Evolutionary conservation across 805 yeast genomes (phyloP).

Genomic region (Candida nonsorbophila): DNA sequence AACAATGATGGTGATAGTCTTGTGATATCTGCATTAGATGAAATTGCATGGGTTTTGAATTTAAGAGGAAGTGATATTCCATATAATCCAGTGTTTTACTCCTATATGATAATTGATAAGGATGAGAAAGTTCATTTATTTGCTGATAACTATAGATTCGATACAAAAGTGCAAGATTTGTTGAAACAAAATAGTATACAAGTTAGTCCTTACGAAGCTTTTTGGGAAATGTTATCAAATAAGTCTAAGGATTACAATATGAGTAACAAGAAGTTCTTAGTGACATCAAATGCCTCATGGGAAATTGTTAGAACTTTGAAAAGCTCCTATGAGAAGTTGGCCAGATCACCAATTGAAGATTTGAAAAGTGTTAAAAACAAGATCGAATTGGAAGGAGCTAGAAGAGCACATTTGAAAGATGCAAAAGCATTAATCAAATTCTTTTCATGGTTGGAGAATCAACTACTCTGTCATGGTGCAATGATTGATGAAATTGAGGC

Average conservation of each 20-base stretch:
- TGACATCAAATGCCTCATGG: constrained; percentile 34
- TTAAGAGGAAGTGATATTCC: constrained; percentile 50
- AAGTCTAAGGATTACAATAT: constrained; percentile 30
- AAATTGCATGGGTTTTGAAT: constrained; percentile 52
- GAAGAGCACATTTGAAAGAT: constrained; percentile 50
- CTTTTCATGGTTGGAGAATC: constrained; percentile 56
- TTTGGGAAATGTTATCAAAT: constrained; percentile 40
- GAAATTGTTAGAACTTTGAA: constrained; percentile 30
- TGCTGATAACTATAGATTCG: constrained; percentile 38
- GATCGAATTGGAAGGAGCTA: constrained; percentile 47
- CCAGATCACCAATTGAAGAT: constrained; percentile 39
- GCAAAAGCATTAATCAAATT: constrained; percentile 50
- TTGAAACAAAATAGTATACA: constrained; percentile 19
- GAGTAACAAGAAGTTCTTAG: constrained; percentile 22
- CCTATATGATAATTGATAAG: constrained; percentile 29
- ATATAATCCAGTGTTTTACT: constrained; percentile 50
- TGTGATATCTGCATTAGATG: constrained; percentile 45
- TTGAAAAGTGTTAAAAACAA: constrained; percentile 50
- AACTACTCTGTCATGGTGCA: constrained; percentile 36
- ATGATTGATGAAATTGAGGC: constrained; percentile 56
- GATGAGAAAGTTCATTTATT: constrained; percentile 30
- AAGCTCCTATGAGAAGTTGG: constrained; percentile 20
- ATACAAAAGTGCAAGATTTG: constrained; percentile 17
- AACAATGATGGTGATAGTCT: constrained; percentile 25
- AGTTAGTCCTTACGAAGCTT: constrained; percentile 37